Base-by-base conservation (phyloP, 2,329 filamentous ascomycete genomes). In the Aspergillus sp. region DNA sequence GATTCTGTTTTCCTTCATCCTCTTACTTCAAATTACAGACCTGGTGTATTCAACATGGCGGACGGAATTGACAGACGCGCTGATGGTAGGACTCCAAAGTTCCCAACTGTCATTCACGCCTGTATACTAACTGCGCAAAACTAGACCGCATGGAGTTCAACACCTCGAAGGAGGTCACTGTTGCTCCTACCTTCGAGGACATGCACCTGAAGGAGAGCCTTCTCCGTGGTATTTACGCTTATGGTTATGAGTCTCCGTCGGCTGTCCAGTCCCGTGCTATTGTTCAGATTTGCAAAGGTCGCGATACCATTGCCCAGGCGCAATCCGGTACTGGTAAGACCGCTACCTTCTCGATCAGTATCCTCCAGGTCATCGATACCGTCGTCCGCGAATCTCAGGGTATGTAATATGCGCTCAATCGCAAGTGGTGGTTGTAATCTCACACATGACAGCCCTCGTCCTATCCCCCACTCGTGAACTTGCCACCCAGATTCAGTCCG, bases 191-290 rank as follows among this genome's bases (percentile, higher is more conserved):
- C 57, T 95, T 96, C 75, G 91, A 96, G 82, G 90, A 91, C 63
- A 96, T 98, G 94, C 93, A 96, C 70, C 78, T 99, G 76, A 99
- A 99, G 81, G 94, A 98, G 78, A 96, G 96, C 73, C 88, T 99
- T 38, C 87, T 99, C 67, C 93, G 95, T 67, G 95, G 95, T 66
- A 94, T 99, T 75, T 99, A 99, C 75, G 95, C 95, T 38, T 99
- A 99, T 71, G 95, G 95, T 66, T 99, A 98, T 80, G 95, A 99
- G 77, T 97, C 95, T 2, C 95, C 95, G 11, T 99, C 95, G 0
- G 95, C 95, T 13, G 94, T 99, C 17, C 95, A 99, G 81, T 97
- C 94, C 68, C 91, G 95, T 74, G 95, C 95, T 56, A 99, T 99
- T 73, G 95, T 99, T 53, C 95, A 98, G 81, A 91, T 99, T 73